Base-by-base conservation (phyloP, 148 eudicot species). In the Salicornia ramosissima region DNA sequence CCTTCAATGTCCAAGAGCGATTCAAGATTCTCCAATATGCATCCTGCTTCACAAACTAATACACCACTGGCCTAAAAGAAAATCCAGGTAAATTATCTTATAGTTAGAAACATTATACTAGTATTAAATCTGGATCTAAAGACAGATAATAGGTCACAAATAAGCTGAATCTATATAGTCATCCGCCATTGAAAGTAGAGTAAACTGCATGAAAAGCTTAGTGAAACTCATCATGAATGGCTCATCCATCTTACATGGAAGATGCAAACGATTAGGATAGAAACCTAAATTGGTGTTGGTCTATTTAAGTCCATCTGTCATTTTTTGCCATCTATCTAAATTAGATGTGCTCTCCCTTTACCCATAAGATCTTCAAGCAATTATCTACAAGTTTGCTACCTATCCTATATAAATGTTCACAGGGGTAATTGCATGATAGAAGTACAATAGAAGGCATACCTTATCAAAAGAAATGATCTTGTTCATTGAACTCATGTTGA, bases 21-120 rank as follows among this genome's bases (percentile, higher is more conserved):
- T 70, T 88, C 83, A 69, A 93, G 86, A 75, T 93, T 90, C 76
- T 90, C 98, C 87, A 93, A 78, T 79, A 93, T 87, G 89, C 98
- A 93, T 79, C 98, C 98, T 54, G 97, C 98, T 86, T 90, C 98
- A 80, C 97, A 93, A 22, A 90, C 98, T 71, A 93, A 83, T 78
- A 93, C 77, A 70, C 98, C 98, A 71, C 98, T 88, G 68, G 82
- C 89, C 98, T 93, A 78, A 63, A 78, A 46, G 1, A 63, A 76
- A 18, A 21, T 69, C 56, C 18, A 60, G 68, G 26, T 69, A 6
- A 45, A 53, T 56, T 57, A 81, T 71, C 76, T 67, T 43, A 42
- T 52, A 47, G 16, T 49, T 33, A 29, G 24, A 49, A 57, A 25
- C 42, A 45, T 9, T 36, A 21, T n/a, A 30, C 30, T n/a, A n/a